Evolutionary conservation across 2,329 filamentous ascomycete genomes (phyloP).

Genomic region (Emericellopsis atlantica): DNA sequence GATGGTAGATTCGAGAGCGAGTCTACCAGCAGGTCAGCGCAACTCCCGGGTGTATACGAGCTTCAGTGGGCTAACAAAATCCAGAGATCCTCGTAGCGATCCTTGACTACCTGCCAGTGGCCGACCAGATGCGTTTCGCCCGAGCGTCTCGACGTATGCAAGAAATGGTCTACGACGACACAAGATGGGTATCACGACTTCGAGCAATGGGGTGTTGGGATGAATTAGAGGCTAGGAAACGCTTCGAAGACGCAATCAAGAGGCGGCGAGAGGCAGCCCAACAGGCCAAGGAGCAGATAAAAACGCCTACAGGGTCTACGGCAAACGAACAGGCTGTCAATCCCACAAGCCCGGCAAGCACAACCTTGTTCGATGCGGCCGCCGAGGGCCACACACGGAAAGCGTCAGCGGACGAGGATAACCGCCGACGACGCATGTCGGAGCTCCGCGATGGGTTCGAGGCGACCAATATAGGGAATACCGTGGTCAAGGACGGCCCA

Average conservation of each 20-base stretch:
- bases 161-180: slow-evolving; percentile 98
- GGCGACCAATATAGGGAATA: slow-evolving; percentile 46
- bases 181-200: slow-evolving; percentile 80
- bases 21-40: slow-evolving; percentile 63
- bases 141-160: slow-evolving; percentile 74
- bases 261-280: slow-evolving; percentile 42
- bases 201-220: slow-evolving; percentile 88
- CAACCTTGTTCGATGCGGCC: slow-evolving; percentile 64
- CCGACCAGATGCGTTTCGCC: slow-evolving; percentile 77
- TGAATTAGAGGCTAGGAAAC: slow-evolving; percentile 68
- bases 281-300: slow-evolving; percentile 6
- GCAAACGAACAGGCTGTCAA: slow-evolving; percentile 3
- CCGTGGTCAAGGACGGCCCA: slow-evolving; percentile 20
- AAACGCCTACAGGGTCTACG: background rate
- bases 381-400: slow-evolving; percentile 9
- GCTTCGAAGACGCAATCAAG: slow-evolving; percentile 61
- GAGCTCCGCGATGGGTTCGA: slow-evolving; percentile 60
- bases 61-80: too few relatives aligned
- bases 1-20: slow-evolving; percentile 66
- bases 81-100: slow-evolving; percentile 78
- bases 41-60: slow-evolving; percentile 6
- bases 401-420: slow-evolving; percentile 41
- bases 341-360: slow-evolving; percentile 4
- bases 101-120: slow-evolving; percentile 76
- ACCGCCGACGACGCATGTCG: slow-evolving; percentile 38